Percentiles rank a stretch among this genome's conserved stretches.
These are phyloP conservation scores for Verticillium nubilum DNA, from an alignment of 2,329 filamentous ascomycete genomes.

Conservation along the genomic window DNA sequence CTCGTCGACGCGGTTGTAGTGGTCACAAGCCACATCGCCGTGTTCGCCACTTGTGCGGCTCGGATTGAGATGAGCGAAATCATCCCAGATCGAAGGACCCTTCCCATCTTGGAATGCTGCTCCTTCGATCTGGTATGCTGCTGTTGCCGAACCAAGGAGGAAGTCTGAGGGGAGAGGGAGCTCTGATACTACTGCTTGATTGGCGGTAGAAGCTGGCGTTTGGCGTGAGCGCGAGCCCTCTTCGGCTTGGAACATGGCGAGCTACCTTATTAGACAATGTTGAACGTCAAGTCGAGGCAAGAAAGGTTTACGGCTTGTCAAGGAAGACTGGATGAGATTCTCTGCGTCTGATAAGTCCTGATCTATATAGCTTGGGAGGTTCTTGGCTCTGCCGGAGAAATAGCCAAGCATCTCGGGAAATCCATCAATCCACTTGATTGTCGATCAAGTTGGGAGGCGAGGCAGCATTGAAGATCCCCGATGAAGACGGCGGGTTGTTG, in stretches of 20 bases:
- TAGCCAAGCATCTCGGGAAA: background rate
- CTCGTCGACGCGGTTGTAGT: slow-evolving; percentile 71
- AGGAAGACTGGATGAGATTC: too few relatives aligned
- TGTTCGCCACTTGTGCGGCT: slow-evolving; percentile 77
- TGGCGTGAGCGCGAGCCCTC: background rate
- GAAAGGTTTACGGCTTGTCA: too few relatives aligned
- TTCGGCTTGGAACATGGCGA: background rate
- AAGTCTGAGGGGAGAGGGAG: slow-evolving; percentile 60
- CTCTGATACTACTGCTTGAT: background rate
- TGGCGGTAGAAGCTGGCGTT: background rate
- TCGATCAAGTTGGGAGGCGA: background rate
- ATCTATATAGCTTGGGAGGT: background rate
- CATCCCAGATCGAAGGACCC: slow-evolving; percentile 82
- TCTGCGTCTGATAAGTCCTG: too few relatives aligned
- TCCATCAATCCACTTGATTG: background rate
- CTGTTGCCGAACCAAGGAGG: slow-evolving; percentile 75
- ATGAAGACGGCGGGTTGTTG: too few relatives aligned
- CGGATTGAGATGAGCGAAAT: slow-evolving; percentile 71
- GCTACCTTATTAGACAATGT: background rate
- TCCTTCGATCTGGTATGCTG: slow-evolving; percentile 83
- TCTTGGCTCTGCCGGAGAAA: background rate
- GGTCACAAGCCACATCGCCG: slow-evolving; percentile 78
- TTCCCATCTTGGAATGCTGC: slow-evolving; percentile 69
- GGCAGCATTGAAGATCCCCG: too few relatives aligned
- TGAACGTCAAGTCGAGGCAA: background rate